A percentile compares a stretch with the other conserved stretches of the same genome.
Conservation (phyloP, 345 rosid genomes). For the Eucalyptus pauciflora region DNA sequence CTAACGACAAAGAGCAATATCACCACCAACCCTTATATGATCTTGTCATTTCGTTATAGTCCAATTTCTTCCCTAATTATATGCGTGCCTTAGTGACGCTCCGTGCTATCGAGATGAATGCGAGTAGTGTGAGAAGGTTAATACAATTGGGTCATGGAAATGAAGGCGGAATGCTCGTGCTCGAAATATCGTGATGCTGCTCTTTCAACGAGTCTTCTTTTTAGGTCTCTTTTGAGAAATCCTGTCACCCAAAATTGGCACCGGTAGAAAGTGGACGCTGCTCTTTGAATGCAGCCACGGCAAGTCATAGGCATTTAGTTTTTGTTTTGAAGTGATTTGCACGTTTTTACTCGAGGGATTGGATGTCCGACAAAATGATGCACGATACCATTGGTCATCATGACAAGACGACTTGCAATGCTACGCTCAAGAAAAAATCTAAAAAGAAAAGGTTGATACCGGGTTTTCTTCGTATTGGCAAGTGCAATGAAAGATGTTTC, state of each 20-base stretch:
- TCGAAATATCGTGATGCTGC: background rate
- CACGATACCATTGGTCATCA: background rate
- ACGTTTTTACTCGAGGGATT: background rate
- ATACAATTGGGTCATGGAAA: background rate
- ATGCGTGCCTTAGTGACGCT: too few relatives aligned
- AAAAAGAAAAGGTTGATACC: background rate
- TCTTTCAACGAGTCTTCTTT: background rate
- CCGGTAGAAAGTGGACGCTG: background rate
- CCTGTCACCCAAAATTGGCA: background rate
- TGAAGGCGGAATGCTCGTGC: background rate
- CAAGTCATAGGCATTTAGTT: background rate
- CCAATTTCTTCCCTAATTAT: background rate
- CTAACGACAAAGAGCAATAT: background rate
- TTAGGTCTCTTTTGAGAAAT: background rate
- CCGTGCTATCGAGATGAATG: rapidly evolving
- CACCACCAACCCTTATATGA: background rate
- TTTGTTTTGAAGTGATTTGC: background rate
- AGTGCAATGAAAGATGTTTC: too few relatives aligned
- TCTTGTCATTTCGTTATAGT: background rate
- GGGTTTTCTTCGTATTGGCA: too few relatives aligned
- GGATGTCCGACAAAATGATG: background rate
- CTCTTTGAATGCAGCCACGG: background rate
- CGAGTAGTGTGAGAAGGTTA: background rate
- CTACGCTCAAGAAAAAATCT: background rate
- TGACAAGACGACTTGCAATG: background rate